phyloP scores from a whole-genome alignment of 129 eudicot genomes.

The Smallanthus sonchifolius region DNA sequence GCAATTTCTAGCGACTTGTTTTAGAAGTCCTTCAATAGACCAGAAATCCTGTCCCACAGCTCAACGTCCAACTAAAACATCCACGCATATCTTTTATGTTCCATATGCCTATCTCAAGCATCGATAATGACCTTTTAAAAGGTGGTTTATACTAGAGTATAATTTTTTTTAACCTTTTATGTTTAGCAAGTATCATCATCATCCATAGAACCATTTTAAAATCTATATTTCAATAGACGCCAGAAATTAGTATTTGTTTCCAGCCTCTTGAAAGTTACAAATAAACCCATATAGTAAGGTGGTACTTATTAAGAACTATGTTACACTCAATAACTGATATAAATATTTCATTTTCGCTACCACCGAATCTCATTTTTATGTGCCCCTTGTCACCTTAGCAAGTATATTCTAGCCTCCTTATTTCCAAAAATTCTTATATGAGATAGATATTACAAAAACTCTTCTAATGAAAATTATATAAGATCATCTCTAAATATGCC shows the following conservation, averaged over 20 bases:
- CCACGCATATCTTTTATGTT: neutral
- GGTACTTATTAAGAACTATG: neutral
- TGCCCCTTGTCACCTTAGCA: neutral
- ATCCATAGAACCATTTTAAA: neutral
- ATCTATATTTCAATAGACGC: neutral
- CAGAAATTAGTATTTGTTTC: conserved; percentile 3
- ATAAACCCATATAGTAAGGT: neutral
- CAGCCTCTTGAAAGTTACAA: conserved; percentile 5
- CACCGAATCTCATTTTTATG: neutral
- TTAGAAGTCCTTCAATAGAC: neutral
- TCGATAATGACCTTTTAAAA: neutral
- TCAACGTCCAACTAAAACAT: neutral
- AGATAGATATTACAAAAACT: neutral
- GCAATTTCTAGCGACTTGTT: neutral
- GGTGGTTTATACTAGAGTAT: neutral
- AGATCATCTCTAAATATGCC: neutral
- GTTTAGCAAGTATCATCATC: conserved; percentile 6
- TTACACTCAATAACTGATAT: neutral
- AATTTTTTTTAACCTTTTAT: neutral
- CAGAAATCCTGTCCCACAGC: neutral
- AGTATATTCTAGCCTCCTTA: neutral
- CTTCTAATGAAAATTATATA: neutral
- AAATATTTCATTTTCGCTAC: neutral
- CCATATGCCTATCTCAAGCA: conserved; percentile 15
- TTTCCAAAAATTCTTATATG: neutral